These are phyloP conservation scores for Penicillium sp. DNA, from an alignment of 2,329 filamentous ascomycete genomes.

Conservation along the genomic window DNA sequence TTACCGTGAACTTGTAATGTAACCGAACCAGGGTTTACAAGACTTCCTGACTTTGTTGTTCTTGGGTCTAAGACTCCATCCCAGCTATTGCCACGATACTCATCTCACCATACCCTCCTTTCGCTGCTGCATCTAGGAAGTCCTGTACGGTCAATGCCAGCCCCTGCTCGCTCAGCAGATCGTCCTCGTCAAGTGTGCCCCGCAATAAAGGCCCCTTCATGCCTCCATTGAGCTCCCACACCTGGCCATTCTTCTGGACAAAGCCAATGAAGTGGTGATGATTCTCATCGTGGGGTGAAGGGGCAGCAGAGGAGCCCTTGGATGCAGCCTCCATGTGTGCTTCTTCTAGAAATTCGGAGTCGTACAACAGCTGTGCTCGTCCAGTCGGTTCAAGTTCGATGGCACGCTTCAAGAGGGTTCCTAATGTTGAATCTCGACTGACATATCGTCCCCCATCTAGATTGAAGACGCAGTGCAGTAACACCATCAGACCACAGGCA, in stretches of 20 bases:
- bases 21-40: background rate
- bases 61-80: background rate
- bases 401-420: slow-evolving; percentile 45
- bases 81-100: slow-evolving; percentile 22
- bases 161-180: slow-evolving; percentile 20
- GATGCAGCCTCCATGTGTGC: slow-evolving; percentile 27
- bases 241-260: slow-evolving; percentile 16
- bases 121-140: slow-evolving; percentile 15
- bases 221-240: slow-evolving; percentile 26
- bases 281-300: slow-evolving; percentile 20
- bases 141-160: slow-evolving; percentile 17
- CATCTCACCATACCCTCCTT: slow-evolving; percentile 15
- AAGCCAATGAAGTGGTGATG: slow-evolving; percentile 24
- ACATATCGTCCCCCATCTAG: slow-evolving; percentile 47
- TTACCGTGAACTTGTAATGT: too few species aligned
- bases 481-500: slow-evolving; percentile 59
- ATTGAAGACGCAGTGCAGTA: slow-evolving; percentile 57
- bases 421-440: slow-evolving; percentile 44
- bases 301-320: slow-evolving; percentile 13
- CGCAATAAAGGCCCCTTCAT: slow-evolving; percentile 35
- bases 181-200: slow-evolving; percentile 30
- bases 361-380: slow-evolving; percentile 54
- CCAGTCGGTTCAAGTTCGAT: slow-evolving; percentile 45
- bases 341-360: slow-evolving; percentile 31
- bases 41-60: too few species aligned